These are phyloP conservation scores for Purpureocillium takamizusanense DNA, from an alignment of 2,329 filamentous ascomycete genomes.

Conservation along the genomic window DNA sequence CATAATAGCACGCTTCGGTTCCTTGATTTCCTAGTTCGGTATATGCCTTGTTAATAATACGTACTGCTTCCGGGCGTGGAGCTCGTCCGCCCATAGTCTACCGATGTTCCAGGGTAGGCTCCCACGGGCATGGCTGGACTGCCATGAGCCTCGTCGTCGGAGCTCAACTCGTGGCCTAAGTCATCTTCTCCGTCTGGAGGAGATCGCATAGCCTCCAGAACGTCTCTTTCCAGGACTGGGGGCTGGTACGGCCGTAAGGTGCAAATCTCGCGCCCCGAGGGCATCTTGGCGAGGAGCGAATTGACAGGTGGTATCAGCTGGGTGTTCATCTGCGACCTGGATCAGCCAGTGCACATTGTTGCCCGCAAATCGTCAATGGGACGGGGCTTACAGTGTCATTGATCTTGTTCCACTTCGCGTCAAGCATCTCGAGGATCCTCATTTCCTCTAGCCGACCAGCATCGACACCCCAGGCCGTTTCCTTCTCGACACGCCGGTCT, in stretches of 20 bases:
- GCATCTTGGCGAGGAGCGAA: conserved; percentile 67
- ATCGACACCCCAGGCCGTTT: conserved; percentile 67
- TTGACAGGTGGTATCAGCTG: conserved; percentile 66
- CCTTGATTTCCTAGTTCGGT: background rate
- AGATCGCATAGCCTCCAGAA: conserved; percentile 51
- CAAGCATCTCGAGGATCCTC: conserved; percentile 76
- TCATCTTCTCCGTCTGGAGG: conserved; percentile 24
- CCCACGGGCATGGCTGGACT: conserved; percentile 28
- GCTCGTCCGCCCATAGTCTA: conserved; percentile 25
- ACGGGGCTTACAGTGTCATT: conserved; percentile 69
- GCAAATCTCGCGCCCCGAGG: conserved; percentile 82
- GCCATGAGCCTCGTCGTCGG: conserved; percentile 25
- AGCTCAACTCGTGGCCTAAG: conserved; percentile 24
- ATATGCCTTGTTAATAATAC: conserved; percentile 33
- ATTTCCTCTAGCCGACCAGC: conserved; percentile 79
- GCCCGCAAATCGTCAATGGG: rapidly evolving
- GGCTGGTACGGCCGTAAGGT: conserved; percentile 58
- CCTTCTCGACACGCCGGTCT: conserved; percentile 69
- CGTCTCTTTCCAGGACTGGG: conserved; percentile 54
- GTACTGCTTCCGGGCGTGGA: conserved; percentile 16
- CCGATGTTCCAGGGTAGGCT: conserved; percentile 39
- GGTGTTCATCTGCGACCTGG: conserved; percentile 58
- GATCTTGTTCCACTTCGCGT: conserved; percentile 82
- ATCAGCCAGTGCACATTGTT: conserved; percentile 5
- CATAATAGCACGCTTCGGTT: background rate